Evolutionary conservation across 2,329 filamentous ascomycete species (phyloP), one percentile per base, ranked within the genome.

Genomic region (Orbilia blumenaviensis): DNA sequence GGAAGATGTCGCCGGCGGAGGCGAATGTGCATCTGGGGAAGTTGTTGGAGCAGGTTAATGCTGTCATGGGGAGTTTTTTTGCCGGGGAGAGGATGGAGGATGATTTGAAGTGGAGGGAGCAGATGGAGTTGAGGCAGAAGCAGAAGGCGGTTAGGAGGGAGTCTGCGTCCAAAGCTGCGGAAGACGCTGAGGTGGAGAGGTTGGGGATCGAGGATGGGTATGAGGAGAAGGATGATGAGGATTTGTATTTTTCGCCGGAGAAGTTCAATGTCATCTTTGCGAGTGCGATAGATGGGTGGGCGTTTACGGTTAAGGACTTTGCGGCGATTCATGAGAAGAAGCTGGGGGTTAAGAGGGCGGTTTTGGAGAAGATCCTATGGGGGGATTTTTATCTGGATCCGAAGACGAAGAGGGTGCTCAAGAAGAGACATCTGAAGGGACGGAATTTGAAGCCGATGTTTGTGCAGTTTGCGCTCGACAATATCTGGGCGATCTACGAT

Each of bases 191-290:
- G 14, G 82, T 89, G 3, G 87, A 90, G 69, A 83, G 83, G n/a
- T 48, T 63, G 6, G 61, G 66, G 32, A 78, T 84, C 41, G 84
- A 85, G 32, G 85, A 85, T 8, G 87, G 88, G 52, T 99, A 93
- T 80, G 90, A 97, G 82, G 95, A 98, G 82, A 89, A 90, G 79
- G 94, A 97, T 81, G 95, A 99, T 81, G 94, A 98, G 82, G 94
- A 97, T 82, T 90, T 99, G 25, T 99, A 99, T 83, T 99, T 99
- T 83, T 93, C 95, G 0, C 95, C 95, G 0, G 95, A 99, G 82
- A 96, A 94, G 83, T 97, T 97, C 83, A 99, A 99, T 81, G 95
- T 99, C 82, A 98, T 99, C 78, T 99, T 99, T 83, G 93, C 93
- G 85, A 98, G 94, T 82, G 95, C 95, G 74, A 91, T 97, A 68